Base-by-base conservation (phyloP, 805 yeast genomes). In the Yarrowia keelungensis region DNA sequence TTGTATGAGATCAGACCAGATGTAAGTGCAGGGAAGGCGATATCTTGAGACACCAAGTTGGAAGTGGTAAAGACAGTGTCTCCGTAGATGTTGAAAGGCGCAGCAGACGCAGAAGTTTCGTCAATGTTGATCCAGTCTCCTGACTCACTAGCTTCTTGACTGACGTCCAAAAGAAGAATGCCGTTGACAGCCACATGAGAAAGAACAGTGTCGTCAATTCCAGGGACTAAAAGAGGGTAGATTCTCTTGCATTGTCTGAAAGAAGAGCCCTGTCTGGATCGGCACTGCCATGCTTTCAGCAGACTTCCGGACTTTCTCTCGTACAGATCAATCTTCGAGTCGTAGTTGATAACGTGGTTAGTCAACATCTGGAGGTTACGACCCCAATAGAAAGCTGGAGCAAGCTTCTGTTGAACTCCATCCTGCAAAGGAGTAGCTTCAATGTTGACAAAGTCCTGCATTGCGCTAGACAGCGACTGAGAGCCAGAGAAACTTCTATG, bases 401-500 rank as follows among this genome's bases (percentile, higher is more conserved):
- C 16, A 4, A 62, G 56, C 15, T 38, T 36, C 45, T 47, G 67
- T 14, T 47, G 22, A 5, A 15, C 49, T 45, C 50, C 72, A 69
- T 43, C 62, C 69, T 8, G 68, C 58, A 46, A 51, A 35, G 65
- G 50, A 3, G 51, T 35, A 67, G 70, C 22, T 73, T 68, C 43
- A 72, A 64, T 2, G 35, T 42, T 42, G 22, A 22, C 12, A 41
- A 47, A 43, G 38, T 51, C 64, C 69, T 50, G 56, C 66, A 67
- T 39, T 26, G 68, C 42, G 42, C 45, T 22, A 45, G 59, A 43
- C 68, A 47, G 14, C 22, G 76, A 78, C 22, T 75, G 71, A 0
- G 77, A 76, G 1, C 76, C 75, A n/a, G 84, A 74, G 22, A 83
- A 78, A 45, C 73, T 66, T 46, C 75, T 75, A 67, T 85, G 81